Conservation (phyloP, 257 asterid species). For the Vinca minor region DNA sequence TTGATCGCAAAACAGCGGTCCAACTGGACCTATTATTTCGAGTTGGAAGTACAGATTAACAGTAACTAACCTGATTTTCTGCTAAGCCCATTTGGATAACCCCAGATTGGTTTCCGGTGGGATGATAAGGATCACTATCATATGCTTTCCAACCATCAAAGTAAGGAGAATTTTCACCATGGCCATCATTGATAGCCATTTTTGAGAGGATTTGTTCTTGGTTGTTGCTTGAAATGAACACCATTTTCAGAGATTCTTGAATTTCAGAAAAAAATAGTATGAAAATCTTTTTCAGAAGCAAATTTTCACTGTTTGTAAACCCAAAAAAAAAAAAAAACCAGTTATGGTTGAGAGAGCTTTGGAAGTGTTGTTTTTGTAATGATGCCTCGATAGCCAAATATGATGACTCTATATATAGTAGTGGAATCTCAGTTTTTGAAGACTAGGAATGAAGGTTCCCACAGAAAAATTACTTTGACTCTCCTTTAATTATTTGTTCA, state of each 20-base stretch:
- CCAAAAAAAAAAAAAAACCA: not conserved
- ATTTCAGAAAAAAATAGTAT: not conserved
- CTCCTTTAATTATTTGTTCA: not conserved
- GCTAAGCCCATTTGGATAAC: slow-evolving; percentile 32
- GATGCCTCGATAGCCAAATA: not conserved
- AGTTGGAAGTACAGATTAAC: no score
- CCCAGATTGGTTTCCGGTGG: slow-evolving; percentile 16
- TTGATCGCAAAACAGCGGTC: not conserved
- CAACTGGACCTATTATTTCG: no score
- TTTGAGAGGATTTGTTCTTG: slow-evolving; percentile 25
- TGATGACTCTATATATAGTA: not conserved
- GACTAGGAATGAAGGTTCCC: not conserved
- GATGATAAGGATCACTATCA: slow-evolving; percentile 29
- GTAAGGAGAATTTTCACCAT: slow-evolving; percentile 34
- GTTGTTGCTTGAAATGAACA: slow-evolving; percentile 11
- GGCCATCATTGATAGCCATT: slow-evolving; percentile 31
- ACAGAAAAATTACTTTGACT: not conserved
- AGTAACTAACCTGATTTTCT: slow-evolving; percentile 26
- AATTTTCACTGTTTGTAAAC: not conserved
- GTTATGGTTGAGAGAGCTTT: not conserved
- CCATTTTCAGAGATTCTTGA: slow-evolving; percentile 12
- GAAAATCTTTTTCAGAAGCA: not conserved
- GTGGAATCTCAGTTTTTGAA: not conserved
- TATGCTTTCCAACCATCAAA: slow-evolving; percentile 48
- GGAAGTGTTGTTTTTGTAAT: not conserved